A percentile compares a stretch with the other conserved stretches of the same genome.
Evolutionary conservation across 1,284 basidiomycete species (phyloP).

Genomic region (Bondarzewia mesenterica): DNA sequence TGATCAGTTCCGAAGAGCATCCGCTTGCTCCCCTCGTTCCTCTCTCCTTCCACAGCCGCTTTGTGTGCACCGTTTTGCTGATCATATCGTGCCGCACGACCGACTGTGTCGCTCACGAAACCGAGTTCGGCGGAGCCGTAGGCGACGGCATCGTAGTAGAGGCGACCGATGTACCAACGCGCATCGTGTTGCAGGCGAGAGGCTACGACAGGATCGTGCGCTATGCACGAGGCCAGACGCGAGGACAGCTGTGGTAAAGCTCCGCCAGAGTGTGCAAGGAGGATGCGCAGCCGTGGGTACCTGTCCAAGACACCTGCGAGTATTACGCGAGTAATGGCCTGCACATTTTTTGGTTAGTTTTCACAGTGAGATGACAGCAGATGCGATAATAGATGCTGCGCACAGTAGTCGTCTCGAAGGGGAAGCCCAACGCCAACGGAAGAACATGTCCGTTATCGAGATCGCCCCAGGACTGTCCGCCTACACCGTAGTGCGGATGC

Average conservation of each 20-base stretch:
- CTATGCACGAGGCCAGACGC: constrained; percentile 74
- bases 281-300: constrained; percentile 61
- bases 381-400: constrained; percentile 19
- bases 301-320: constrained; percentile 75
- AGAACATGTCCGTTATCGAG: constrained; percentile 79
- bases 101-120: constrained; percentile 64
- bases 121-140: constrained; percentile 80
- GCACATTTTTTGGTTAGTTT: too few relatives aligned
- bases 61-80: constrained; percentile 22
- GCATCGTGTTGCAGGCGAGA: constrained; percentile 72
- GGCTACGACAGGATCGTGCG: constrained; percentile 74
- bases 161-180: constrained; percentile 72
- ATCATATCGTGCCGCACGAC: constrained; percentile 48
- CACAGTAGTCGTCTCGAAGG: constrained; percentile 82
- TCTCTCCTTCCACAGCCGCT: constrained; percentile 14
- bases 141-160: constrained; percentile 78
- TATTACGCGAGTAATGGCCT: constrained; percentile 77
- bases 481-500: constrained; percentile 79
- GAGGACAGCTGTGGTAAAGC: constrained; percentile 76
- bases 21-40: constrained; percentile 35
- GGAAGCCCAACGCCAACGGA: constrained; percentile 79
- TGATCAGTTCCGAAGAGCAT: constrained; percentile 85
- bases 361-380: too few relatives aligned
- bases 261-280: constrained; percentile 82
- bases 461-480: constrained; percentile 58